phyloP scores from a whole-genome alignment of 2,329 filamentous ascomycete genomes.

The Claviceps sp. region DNA sequence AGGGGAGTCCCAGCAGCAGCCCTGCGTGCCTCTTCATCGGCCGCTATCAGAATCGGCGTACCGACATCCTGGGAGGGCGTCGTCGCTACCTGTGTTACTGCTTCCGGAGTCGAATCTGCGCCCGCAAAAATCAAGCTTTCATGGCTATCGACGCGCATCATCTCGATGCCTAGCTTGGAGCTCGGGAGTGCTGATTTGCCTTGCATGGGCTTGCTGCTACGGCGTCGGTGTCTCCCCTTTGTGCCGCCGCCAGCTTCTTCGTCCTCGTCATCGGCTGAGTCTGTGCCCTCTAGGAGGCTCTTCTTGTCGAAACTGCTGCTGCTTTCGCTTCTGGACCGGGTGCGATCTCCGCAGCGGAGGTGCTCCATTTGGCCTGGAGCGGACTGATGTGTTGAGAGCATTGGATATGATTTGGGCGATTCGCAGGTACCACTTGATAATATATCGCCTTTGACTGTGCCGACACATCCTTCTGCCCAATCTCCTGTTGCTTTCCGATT shows the following conservation, averaged over 20 bases:
- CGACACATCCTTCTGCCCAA: slow-evolving; percentile 67
- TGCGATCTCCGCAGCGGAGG: slow-evolving; percentile 55
- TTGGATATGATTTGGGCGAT: slow-evolving; percentile 32
- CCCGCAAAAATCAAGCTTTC: slow-evolving; percentile 53
- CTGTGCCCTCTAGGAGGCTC: slow-evolving; percentile 55
- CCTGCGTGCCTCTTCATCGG: neutral
- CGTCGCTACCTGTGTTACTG: slow-evolving; percentile 36
- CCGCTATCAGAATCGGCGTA: slow-evolving; percentile 16
- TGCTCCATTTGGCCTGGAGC: slow-evolving; percentile 50
- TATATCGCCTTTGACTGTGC: slow-evolving; percentile 55
- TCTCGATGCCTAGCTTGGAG: slow-evolving; percentile 87
- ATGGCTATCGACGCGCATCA: slow-evolving; percentile 94
- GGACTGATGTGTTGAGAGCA: slow-evolving; percentile 47
- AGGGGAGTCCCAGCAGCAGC: slow-evolving; percentile 3
- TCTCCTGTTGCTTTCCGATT: slow-evolving; percentile 62
- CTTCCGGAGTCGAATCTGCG: slow-evolving; percentile 37
- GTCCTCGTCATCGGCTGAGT: slow-evolving; percentile 90
- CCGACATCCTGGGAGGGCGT: slow-evolving; percentile 32
- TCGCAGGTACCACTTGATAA: slow-evolving; percentile 19
- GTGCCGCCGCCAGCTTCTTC: slow-evolving; percentile 59
- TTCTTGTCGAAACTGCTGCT: slow-evolving; percentile 50
- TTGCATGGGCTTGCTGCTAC: slow-evolving; percentile 22
- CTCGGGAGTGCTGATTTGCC: slow-evolving; percentile 50
- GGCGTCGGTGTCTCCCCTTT: slow-evolving; percentile 33
- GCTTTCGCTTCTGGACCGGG: slow-evolving; percentile 60